Evolutionary conservation across 192 early-diverging fungal species (phyloP), one percentile per base, ranked within the genome.

Genomic region (Linnemannia schmuckeri): DNA sequence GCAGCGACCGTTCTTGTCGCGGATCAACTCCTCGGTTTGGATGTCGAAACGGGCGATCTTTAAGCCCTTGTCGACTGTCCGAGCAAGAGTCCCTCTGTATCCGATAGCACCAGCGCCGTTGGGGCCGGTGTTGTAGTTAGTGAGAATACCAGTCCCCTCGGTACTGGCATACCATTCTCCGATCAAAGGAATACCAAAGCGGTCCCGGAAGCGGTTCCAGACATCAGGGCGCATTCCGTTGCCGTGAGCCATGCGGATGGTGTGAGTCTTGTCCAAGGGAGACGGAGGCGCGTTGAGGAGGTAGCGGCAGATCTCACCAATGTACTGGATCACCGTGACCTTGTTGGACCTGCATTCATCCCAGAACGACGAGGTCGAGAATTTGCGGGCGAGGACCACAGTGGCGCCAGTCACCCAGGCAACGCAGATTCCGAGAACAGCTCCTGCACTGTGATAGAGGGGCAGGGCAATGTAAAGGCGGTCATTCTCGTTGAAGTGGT

Each of bases 161-260:
- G 95, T 95, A 9, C 90, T 87, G 3, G 89, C 94, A 77, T 95
- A 96, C 79, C 94, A 93, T 72, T 96, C 95, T 72, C 90, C 89
- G 44, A 96, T 91, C 42, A 90, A 77, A 12, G 80, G 75, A 52
- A 95, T 92, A 38, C 85, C 89, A 74, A 96, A 95, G 37, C 95
- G 89, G 38, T 91, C 88, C 68, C 91, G 85, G 83, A 96, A 94
- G 15, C 80, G 79, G 30, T 78, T 83, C 95, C 95, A 96, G 35
- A 96, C 92, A 76, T 96, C 95, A 9, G 91, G 92, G 12, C 94
- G 83, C 89, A 96, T 91, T 15, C 95, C 95, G 74, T 96, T 96
- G 63, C 95, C 95, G 73, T 93, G 91, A 15, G 90, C 91, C 61
- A 94, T 77, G 30, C 92, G 89, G 61, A 96, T 88, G 0, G 78